Evolutionary conservation across 768 basidiomycete genomes (phyloP).

Genomic region (Hysterangium stoloniferum): DNA sequence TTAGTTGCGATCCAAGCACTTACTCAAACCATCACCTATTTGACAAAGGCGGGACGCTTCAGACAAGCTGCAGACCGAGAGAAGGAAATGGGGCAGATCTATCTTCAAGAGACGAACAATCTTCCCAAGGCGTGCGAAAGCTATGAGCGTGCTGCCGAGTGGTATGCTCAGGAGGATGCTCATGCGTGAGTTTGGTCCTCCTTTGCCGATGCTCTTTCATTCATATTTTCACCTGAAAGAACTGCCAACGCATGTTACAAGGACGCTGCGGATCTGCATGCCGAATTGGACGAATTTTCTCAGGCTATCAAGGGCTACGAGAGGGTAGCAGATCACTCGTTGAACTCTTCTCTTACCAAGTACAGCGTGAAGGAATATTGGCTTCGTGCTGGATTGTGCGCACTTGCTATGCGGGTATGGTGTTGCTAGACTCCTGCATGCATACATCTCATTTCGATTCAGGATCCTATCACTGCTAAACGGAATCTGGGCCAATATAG

Average conservation of each 20-base stretch:
- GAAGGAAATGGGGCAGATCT: constrained; percentile 93
- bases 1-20: constrained; percentile 87
- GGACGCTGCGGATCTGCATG: constrained; percentile 92
- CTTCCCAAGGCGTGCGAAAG: constrained; percentile 84
- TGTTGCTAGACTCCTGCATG: neutral
- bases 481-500: constrained; percentile 73
- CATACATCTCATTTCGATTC: neutral
- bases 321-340: constrained; percentile 78
- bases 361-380: constrained; percentile 99
- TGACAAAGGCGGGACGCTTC: constrained; percentile 83
- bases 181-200: constrained; percentile 58
- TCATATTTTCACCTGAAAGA: constrained; percentile 34
- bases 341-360: constrained; percentile 81
- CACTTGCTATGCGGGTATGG: constrained; percentile 78
- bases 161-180: constrained; percentile 98
- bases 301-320: constrained; percentile 86
- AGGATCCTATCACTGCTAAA: constrained; percentile 82
- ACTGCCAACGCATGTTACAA: constrained; percentile 95
- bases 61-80: constrained; percentile 96
- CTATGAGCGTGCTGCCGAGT: constrained; percentile 86
- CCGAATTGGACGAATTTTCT: constrained; percentile 77
- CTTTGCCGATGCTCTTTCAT: neutral
- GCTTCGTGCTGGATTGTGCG: constrained; percentile 81
- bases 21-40: constrained; percentile 72
- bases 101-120: constrained; percentile 76